phyloP scores from a whole-genome alignment of 176 grass and related monocot genomes.

The Oryza punctata region DNA sequence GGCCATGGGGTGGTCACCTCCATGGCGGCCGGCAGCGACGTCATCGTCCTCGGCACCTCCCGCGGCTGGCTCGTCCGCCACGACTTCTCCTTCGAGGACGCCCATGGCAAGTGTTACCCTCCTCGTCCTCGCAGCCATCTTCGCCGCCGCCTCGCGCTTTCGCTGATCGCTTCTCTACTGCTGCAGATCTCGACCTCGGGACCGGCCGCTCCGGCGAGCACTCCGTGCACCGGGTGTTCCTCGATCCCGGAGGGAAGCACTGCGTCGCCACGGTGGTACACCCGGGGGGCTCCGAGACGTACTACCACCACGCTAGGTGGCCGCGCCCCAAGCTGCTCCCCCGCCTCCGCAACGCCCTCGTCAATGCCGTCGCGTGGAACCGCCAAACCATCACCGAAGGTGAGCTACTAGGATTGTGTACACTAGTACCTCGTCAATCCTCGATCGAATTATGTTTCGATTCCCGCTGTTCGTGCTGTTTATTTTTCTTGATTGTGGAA shows the following conservation, averaged over 20 bases:
- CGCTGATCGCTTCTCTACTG: background rate
- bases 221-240: constrained; percentile 86
- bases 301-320: constrained; percentile 95
- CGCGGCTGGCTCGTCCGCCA: constrained; percentile 92
- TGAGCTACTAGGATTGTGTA: background rate
- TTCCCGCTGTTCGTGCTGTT: background rate
- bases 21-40: constrained; percentile 92
- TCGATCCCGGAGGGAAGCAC: constrained; percentile 88
- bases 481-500: background rate
- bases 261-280: constrained; percentile 81
- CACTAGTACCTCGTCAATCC: too few species aligned
- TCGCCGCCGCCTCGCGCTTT: background rate
- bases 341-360: constrained; percentile 69
- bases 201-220: constrained; percentile 77
- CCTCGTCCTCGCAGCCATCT: too few species aligned
- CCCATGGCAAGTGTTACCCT: constrained; percentile 16
- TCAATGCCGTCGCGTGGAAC: constrained; percentile 94
- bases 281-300: constrained; percentile 71
- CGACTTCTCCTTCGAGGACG: constrained; percentile 80
- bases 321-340: constrained; percentile 63
- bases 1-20: constrained; percentile 83
- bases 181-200: constrained; percentile 79
- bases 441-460: background rate
- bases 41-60: constrained; percentile 91
- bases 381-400: constrained; percentile 91